Evolutionary conservation across 2,329 filamentous ascomycete genomes (phyloP), one percentile per base, ranked within the genome.

Genomic region (Lecanicillium sp.): DNA sequence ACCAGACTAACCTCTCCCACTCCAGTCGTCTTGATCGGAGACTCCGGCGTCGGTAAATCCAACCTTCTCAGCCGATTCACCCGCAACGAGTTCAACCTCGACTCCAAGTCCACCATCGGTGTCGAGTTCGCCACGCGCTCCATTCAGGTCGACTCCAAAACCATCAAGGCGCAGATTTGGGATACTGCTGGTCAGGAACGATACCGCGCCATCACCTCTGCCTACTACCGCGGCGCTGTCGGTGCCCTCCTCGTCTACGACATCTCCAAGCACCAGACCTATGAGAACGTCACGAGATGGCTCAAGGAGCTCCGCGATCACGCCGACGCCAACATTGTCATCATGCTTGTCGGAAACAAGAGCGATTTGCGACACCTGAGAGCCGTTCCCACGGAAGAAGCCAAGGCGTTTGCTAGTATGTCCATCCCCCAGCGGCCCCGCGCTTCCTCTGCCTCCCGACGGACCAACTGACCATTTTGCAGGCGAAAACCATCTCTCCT

Each of bases 141-240:
- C 59, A 98, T 98, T 68, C 91, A 97, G 73, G 93, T 98, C 64
- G 93, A 98, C 73, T 87, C 87, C 66, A 98, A 98, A 81, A 98
- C 93, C 56, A 98, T 98, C 83, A 98, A 98, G 80, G 93, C 93
- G 61, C 93, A 98, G 77, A 98, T 98, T 64, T 98, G 94, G 93
- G 93, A 98, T 77, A 98, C 93, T 51, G 93, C 93, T 58, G 93
- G 93, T 59, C 93, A 98, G 76, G 93, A 98, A 74, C 86, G 93
- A 69, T 98, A 97, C 77, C 88, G 94, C 67, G 93, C 93, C 68
- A 98, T 98, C 70, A 98, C 93, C 60, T 96, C 93, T 52, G 93
- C 93, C 59, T 98, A 98, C 78, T 98, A 98, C 74, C 87, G 93
- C 62, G 94, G 93, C 63, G 94, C 93, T 48, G 93, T 98, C 49